phyloP scores from a whole-genome alignment of 2,329 filamentous ascomycete species.

The Penicillium brevicompactum region DNA sequence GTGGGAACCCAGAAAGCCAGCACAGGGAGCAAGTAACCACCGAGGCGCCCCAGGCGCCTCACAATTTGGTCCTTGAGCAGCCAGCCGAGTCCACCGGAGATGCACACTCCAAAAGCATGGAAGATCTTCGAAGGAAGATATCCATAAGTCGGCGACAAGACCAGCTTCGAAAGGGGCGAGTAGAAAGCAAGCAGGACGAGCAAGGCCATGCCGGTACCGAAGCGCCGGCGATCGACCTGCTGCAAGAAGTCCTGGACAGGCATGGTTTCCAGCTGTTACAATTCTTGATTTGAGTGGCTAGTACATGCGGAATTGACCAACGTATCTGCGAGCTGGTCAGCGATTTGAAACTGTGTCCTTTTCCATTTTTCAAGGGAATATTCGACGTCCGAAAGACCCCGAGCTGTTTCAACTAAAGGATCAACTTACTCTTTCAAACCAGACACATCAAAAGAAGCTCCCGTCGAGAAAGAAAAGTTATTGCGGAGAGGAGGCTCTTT shows the following conservation, averaged over 20 bases:
- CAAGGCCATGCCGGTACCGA: conserved; percentile 34
- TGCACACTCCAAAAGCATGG: conserved; percentile 68
- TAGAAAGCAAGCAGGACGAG: conserved; percentile 43
- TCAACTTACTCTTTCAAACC: conserved; percentile 23
- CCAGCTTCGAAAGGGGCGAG: conserved; percentile 59
- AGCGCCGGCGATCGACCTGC: conserved; percentile 28
- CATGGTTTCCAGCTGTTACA: conserved; percentile 26
- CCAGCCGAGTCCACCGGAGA: conserved; percentile 72
- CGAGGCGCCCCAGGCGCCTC: conserved; percentile 52
- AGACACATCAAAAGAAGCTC: conserved; percentile 13
- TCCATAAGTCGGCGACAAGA: conserved; percentile 85
- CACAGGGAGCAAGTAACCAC: conserved; percentile 63
- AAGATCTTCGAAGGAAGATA: conserved; percentile 74
- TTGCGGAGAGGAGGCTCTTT: conserved; percentile 22
- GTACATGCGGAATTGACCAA: conserved; percentile 6
- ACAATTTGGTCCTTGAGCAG: conserved; percentile 61
- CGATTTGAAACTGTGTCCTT: conserved; percentile 7
- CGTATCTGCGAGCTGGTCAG: conserved; percentile 11
- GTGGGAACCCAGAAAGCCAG: conserved; percentile 75
- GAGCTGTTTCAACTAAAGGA: not conserved
- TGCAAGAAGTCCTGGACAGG: conserved; percentile 27
- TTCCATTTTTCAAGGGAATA: not conserved
- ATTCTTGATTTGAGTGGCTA: conserved; percentile 5
- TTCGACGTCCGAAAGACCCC: not conserved
- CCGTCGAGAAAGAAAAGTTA: conserved; percentile 12